Base-by-base conservation (phyloP, 495 filamentous ascomycete species). In the Chaetomium fimeti region DNA sequence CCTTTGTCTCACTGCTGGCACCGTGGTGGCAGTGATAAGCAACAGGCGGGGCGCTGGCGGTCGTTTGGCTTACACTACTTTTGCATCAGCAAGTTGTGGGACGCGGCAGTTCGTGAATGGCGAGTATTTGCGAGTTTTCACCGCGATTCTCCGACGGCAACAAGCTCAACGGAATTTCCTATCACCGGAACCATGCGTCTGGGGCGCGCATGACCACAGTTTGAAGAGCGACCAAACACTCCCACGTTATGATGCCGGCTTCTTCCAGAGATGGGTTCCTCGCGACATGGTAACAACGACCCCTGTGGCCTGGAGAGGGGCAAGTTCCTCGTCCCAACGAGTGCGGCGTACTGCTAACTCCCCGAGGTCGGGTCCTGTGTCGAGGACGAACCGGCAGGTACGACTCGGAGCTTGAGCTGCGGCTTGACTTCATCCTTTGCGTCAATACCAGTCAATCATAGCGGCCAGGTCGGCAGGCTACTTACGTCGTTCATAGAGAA, bases 401-500 rank as follows among this genome's bases (percentile, higher is more conserved):
- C 8, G 8, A 42, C 6, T 27, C 28, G 56, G 20, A 28, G 15
- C 38, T 24, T 45, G 20, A 54, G 40, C 25, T 61, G 12, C 43
- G 27, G n/a, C 24, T 12, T 29, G 47, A 48, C 18, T 32, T 18
- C 29, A 51, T 27, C 2, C 7, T 49, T 29, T 47, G 36, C 32
- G 32, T 36, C 32, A 36, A 36, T 36, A 36, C 8, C 32, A 36
- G 48, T 67, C 51, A 67, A 51, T 42, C 27, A 62, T 5, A n/a
- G n/a, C 18, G 36, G 40, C n/a, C 27, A 18, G 27, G 59, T n/a
- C n/a, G 29, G 15, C 13, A 27, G 42, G 38, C 5, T 57, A 73
- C 76, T 72, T 62, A 70, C 79, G 71, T 58, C 79, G 67, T 22
- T 80, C 69, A 62, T 72, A 82, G 12, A 82, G 63, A 45, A 65